Evolutionary conservation across 371 early-diverging fungal genomes (phyloP).

Genomic region (Circinella umbellata): DNA sequence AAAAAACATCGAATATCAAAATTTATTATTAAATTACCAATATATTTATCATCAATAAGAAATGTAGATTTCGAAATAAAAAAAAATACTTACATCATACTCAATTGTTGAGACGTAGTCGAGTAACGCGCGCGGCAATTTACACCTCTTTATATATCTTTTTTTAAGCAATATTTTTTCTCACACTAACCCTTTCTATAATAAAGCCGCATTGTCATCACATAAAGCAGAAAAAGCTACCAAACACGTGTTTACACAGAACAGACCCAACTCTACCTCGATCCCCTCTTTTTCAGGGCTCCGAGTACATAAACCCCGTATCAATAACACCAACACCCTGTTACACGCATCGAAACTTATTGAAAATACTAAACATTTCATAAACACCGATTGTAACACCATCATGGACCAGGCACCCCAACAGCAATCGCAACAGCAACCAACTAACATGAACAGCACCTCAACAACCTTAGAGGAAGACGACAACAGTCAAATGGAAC

Average conservation of each 20-base stretch:
- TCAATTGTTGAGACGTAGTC: constrained; percentile 8
- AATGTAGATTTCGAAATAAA: too few species aligned
- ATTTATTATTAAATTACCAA: too few species aligned
- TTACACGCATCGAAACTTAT: not conserved
- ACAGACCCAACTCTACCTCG: not conserved
- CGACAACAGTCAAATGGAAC: too few species aligned
- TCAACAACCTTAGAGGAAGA: not conserved
- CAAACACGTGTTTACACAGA: not conserved
- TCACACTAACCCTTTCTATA: not conserved
- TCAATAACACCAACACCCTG: not conserved
- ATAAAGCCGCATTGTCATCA: not conserved
- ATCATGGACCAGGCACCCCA: too few species aligned
- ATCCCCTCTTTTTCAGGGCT: not conserved
- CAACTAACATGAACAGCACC: too few species aligned
- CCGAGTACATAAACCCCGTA: not conserved
- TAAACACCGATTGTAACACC: not conserved
- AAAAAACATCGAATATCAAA: too few species aligned
- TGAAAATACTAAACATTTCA: too few species aligned
- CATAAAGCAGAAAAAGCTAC: not conserved
- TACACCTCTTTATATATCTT: not conserved
- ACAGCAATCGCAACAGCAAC: not conserved
- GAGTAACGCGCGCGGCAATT: constrained; percentile 9
- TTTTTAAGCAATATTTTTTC: constrained; percentile 5
- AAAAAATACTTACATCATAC: too few species aligned
- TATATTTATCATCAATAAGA: too few species aligned